Conservation (phyloP, 2,329 filamentous ascomycete species). For the Zymoseptoria crescenta region DNA sequence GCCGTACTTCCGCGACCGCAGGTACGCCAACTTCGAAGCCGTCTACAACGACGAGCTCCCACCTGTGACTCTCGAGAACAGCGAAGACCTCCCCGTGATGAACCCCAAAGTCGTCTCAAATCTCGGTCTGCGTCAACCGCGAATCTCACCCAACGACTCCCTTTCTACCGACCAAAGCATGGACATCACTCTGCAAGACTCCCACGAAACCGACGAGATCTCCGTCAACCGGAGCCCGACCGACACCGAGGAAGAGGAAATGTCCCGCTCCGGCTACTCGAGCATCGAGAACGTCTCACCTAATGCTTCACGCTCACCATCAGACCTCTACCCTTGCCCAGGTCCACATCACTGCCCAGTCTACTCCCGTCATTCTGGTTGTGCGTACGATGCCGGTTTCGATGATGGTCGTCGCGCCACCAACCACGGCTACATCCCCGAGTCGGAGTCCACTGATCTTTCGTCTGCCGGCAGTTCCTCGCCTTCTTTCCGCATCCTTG, state of each 20-base stretch:
- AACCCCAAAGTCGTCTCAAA: conserved; percentile 29
- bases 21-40: conserved; percentile 38
- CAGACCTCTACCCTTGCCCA: conserved; percentile 22
- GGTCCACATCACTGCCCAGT: conserved; percentile 22
- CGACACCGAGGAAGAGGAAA: conserved; percentile 14
- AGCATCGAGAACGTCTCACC: background rate
- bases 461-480: conserved; percentile 8
- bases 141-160: background rate
- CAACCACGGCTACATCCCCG: conserved; percentile 21
- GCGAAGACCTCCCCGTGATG: conserved; percentile 29
- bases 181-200: conserved; percentile 23
- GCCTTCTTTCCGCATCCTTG: conserved; percentile 12
- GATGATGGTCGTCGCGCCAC: conserved; percentile 23
- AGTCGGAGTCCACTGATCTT: conserved; percentile 2
- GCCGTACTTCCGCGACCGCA: conserved; percentile 41
- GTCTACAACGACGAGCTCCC: conserved; percentile 33
- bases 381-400: conserved; percentile 25
- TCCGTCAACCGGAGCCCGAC: conserved; percentile 22
- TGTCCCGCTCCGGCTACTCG: conserved; percentile 1
- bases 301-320: conserved; percentile 5
- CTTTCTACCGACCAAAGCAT: background rate
- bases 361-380: conserved; percentile 21
- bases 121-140: conserved; percentile 26
- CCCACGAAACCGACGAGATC: conserved; percentile 18
- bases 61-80: conserved; percentile 28